A percentile compares a stretch with the other conserved stretches of the same genome.
These are phyloP conservation scores for Exophiala viscosa DNA, from an alignment of 2,329 filamentous ascomycete genomes.

Conservation along the genomic window DNA sequence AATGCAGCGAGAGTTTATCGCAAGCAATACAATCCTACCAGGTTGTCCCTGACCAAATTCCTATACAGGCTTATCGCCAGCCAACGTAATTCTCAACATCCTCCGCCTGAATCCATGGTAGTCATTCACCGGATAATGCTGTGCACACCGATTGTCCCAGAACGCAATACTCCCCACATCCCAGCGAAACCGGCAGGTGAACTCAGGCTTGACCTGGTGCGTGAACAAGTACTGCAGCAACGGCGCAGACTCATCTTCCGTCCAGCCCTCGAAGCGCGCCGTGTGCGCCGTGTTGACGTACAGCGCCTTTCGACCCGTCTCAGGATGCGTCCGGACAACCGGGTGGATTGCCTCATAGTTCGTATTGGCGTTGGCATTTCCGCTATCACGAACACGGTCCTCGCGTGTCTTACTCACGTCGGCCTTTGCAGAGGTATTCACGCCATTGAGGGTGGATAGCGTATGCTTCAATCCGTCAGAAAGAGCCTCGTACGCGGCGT, in stretches of 20 bases:
- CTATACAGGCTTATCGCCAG: conserved; percentile 18
- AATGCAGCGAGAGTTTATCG: no score
- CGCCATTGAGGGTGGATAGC: conserved; percentile 30
- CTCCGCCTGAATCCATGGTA: conserved; percentile 24
- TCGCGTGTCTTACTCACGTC: conserved; percentile 31
- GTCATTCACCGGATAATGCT: conserved; percentile 27
- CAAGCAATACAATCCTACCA: no score
- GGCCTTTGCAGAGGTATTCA: conserved; percentile 25
- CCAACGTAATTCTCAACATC: conserved; percentile 25
- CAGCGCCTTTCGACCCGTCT: conserved; percentile 34
- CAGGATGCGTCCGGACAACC: conserved; percentile 34
- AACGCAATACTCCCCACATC: conserved; percentile 48
- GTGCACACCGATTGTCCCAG: conserved; percentile 47
- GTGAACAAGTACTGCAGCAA: conserved; percentile 28
- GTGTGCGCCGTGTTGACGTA: conserved; percentile 36
- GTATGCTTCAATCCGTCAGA: conserved; percentile 32
- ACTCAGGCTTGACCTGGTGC: conserved; percentile 27
- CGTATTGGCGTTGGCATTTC: conserved; percentile 8
- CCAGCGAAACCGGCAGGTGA: conserved; percentile 47
- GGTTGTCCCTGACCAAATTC: no score
- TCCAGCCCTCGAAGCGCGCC: conserved; percentile 31
- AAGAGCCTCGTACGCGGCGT: conserved; percentile 32
- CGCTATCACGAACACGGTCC: conserved; percentile 26
- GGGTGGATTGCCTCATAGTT: conserved; percentile 32
- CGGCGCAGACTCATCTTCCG: conserved; percentile 29